Base-by-base conservation (phyloP, 306 rosid species). In the Cicer arietinum region DNA sequence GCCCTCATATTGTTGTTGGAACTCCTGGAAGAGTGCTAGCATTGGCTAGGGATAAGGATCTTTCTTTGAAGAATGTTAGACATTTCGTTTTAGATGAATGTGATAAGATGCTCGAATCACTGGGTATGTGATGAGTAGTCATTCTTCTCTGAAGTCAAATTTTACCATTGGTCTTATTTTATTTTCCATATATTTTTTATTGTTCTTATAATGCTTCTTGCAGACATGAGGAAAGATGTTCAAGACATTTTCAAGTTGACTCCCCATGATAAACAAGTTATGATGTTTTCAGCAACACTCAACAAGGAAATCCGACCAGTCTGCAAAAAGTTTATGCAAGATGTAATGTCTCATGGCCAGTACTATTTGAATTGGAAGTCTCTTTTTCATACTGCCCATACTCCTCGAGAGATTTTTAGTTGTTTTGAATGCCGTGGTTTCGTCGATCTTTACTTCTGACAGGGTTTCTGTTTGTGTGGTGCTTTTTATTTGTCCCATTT, bases 261-360 rank as follows among this genome's bases (percentile, higher is more conserved):
- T 25, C 99, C 99, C 67, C 99, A 95, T 17, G 99, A 94, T 64
- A 94, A 94, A 85, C 99, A 94, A 88, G 99, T 94, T 42, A 94
- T 94, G 99, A 94, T 94, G 99, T 94, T 94, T 73, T 94, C 99
- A 63, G 99, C 99, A 58, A 94, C 99, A 35, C 96, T 94, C 68
- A 94, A 97, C 97, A 94, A 94, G 87, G 99, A 94, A 73, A 94
- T 94, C 72, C 99, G 99, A 13, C 99, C 99, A 17, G 97, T 94
- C 86, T 94, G 99, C 97, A 92, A 94, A 88, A 94, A 92, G 77
- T 94, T 94, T 76, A 94, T 94, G 99, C 99, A 94, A 94, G 99
- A 94, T 89, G 99, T 94, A 94, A 94, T 92, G 90, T 92, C 73
- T 87, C 86, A 83, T 91, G 91, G 92, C 96, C 91, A 89, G 88